Evolutionary conservation across 1,139 yeast genomes (phyloP).

Genomic region (Yamadazyma jaroonii): DNA sequence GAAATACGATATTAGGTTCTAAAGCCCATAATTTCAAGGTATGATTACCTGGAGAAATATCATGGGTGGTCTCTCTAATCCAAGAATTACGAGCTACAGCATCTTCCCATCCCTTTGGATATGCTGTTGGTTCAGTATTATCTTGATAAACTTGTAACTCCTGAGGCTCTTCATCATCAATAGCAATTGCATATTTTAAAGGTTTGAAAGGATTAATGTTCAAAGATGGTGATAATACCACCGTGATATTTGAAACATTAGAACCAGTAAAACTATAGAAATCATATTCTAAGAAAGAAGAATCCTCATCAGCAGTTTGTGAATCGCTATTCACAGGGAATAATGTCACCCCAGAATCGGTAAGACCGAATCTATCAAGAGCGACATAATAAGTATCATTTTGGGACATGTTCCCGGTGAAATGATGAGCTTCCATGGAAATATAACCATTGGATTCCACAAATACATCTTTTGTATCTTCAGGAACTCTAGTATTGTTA

Average conservation of each 20-base stretch:
- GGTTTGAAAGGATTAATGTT: slow-evolving; percentile 15
- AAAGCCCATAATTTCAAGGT: slow-evolving; percentile 15
- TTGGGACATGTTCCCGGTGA: slow-evolving; percentile 9
- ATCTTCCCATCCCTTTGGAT: slow-evolving; percentile 15
- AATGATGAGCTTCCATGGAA: slow-evolving; percentile 16
- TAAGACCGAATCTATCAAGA: slow-evolving; percentile 13
- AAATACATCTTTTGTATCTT: slow-evolving; percentile 10
- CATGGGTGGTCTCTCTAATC: slow-evolving; percentile 15
- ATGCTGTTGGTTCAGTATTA: slow-evolving; percentile 11
- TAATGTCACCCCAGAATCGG: slow-evolving; percentile 16
- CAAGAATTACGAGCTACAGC: slow-evolving; percentile 17
- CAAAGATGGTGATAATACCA: slow-evolving; percentile 14
- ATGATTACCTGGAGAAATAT: slow-evolving; percentile 13
- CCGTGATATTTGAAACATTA: slow-evolving; percentile 14
- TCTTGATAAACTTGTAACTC: slow-evolving; percentile 14
- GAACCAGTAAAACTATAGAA: slow-evolving; percentile 15
- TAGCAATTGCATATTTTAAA: slow-evolving; percentile 15
- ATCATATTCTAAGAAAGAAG: slow-evolving; percentile 16
- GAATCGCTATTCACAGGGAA: slow-evolving; percentile 16
- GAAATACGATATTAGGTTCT: slow-evolving; percentile 14
- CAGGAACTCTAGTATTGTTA: slow-evolving; percentile 12
- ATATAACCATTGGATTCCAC: slow-evolving; percentile 14
- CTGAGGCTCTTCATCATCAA: slow-evolving; percentile 16
- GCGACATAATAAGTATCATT: slow-evolving; percentile 11
- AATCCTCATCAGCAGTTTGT: slow-evolving; percentile 12